A percentile compares a stretch with the other conserved stretches of the same genome.
phyloP scores from a whole-genome alignment of 768 basidiomycete genomes.

The Neoboletus subvelutipes region DNA sequence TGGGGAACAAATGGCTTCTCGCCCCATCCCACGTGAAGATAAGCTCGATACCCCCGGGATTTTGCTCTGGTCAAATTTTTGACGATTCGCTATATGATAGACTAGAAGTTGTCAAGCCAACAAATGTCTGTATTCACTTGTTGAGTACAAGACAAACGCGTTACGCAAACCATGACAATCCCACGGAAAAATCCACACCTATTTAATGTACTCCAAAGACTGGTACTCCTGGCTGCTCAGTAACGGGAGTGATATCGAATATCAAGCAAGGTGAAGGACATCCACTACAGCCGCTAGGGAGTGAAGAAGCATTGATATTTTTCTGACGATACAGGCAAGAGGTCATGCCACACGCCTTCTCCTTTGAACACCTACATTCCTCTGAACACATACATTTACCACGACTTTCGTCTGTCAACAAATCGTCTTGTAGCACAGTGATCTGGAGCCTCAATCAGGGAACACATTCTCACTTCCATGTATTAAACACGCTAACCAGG shows the following conservation, averaged over 20 bases:
- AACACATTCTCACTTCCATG: background rate
- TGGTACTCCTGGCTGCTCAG: too few relatives aligned
- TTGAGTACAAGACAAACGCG: background rate
- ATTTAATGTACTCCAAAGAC: too few relatives aligned
- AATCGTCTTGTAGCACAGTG: background rate
- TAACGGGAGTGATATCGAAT: too few relatives aligned
- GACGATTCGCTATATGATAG: too few relatives aligned
- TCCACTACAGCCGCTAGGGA: background rate
- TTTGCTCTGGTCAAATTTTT: too few relatives aligned
- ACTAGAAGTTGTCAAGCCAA: too few relatives aligned
- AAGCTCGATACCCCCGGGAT: too few relatives aligned
- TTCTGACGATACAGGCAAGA: background rate
- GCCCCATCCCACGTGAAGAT: too few relatives aligned
- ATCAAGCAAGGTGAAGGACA: slow-evolving; percentile 2
- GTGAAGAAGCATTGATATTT: background rate
- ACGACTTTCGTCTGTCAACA: background rate
- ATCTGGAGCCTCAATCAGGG: background rate
- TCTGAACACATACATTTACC: background rate
- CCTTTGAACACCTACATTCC: too few relatives aligned
- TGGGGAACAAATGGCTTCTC: too few relatives aligned
- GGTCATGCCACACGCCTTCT: rapidly evolving
- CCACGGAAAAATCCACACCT: background rate
- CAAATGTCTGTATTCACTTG: too few relatives aligned
- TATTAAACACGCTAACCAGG: background rate
- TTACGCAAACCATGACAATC: background rate